Conservation (phyloP, 1,284 basidiomycete genomes). For the Tetrapyrgos nigripes region DNA sequence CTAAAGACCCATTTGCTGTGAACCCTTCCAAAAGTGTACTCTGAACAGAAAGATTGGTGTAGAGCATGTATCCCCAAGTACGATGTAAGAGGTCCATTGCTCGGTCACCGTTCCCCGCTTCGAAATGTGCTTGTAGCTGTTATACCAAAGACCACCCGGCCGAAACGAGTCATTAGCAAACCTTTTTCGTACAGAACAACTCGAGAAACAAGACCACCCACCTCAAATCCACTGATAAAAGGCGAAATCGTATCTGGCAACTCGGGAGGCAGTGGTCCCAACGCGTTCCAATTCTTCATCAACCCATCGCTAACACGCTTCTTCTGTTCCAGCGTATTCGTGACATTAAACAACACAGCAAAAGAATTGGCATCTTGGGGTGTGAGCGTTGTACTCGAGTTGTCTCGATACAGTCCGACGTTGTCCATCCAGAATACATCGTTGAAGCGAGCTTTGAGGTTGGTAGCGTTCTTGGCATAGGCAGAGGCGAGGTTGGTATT, state of each 20-base stretch:
- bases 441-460: slow-evolving; percentile 49
- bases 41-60: slow-evolving; percentile 50
- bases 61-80: slow-evolving; percentile 57
- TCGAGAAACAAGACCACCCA: slow-evolving; percentile 24
- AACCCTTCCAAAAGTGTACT: slow-evolving; percentile 56
- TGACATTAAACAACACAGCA: slow-evolving; percentile 52
- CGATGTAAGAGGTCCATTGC: slow-evolving; percentile 51
- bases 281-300: slow-evolving; percentile 47
- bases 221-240: slow-evolving; percentile 57
- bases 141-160: background rate
- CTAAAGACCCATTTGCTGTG: slow-evolving; percentile 51
- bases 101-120: slow-evolving; percentile 46
- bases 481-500: slow-evolving; percentile 33
- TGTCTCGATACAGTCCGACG: slow-evolving; percentile 54
- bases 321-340: slow-evolving; percentile 37
- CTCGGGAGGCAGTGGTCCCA: slow-evolving; percentile 53
- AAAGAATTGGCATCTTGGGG: slow-evolving; percentile 58
- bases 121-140: slow-evolving; percentile 55
- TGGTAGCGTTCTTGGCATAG: slow-evolving; percentile 44
- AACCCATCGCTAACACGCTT: slow-evolving; percentile 45
- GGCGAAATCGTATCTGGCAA: slow-evolving; percentile 55
- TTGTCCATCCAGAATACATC: slow-evolving; percentile 47
- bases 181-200: no score
- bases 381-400: slow-evolving; percentile 47
- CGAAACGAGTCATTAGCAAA: background rate